Base-by-base conservation (phyloP, 345 rosid species). In the Gossypioides kirkii region DNA sequence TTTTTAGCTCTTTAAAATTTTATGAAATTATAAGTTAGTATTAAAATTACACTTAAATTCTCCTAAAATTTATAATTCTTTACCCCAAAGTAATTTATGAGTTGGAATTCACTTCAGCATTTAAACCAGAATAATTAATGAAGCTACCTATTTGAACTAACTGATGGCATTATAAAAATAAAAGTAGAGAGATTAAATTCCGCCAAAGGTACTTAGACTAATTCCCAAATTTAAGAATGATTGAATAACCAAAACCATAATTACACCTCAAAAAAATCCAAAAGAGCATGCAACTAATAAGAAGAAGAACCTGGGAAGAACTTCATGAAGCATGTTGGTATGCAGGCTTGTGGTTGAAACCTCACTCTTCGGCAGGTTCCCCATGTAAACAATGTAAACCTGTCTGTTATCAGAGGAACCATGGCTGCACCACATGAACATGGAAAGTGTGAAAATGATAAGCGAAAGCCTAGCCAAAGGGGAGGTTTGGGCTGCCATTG, bases 381-480 rank as follows among this genome's bases (percentile, higher is more conserved):
- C 93, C 89, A 85, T 82, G 77, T 82, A 85, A 18, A 84, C 88
- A 58, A 85, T 74, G 73, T 81, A 80, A 1, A 74, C 82, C 86
- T 82, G 75, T 11, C 6, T 32, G 4, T 52, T 6, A 5, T 76
- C 82, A 36, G 82, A 73, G n/a, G 72, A 41, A 36, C 50, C 76
- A 38, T 22, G 13, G 74, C 56, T 13, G 66, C 61, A 42, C 52
- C 55, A 52, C 10, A 72, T 17, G 17, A 68, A 62, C 52, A 32
- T 13, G 16, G 54, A 4, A 6, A 20, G 38, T 7, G 49, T 42
- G 61, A 80, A 16, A 41, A 71, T 22, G 16, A 50, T 38, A 13
- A 74, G 59, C 26, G 61, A 32, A 46, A 70, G 68, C 78, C 81
- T 63, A 22, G 60, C 1, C 12, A 74, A 10, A 60, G 53, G 14